These are phyloP conservation scores for Gracilaria domingensis DNA, from an alignment of 23 red algal genomes.

Conservation along the genomic window DNA sequence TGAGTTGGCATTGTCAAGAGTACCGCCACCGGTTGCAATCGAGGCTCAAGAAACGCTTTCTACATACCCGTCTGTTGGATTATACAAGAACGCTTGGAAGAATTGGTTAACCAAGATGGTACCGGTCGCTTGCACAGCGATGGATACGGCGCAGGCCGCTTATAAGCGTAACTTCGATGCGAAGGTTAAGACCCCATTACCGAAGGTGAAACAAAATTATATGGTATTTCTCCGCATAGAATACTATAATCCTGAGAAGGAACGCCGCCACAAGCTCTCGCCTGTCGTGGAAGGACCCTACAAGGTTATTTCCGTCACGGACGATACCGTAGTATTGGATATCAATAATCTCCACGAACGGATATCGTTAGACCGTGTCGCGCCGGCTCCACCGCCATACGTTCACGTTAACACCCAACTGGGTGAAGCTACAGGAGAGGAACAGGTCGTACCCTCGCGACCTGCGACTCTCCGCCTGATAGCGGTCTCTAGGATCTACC, in stretches of 20 bases:
- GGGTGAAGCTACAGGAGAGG: not conserved
- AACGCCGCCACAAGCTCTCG: conserved; percentile 23
- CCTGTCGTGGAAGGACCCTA: conserved; percentile 52
- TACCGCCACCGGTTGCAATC: not conserved
- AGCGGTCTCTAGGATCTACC: no score
- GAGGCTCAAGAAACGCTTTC: not conserved
- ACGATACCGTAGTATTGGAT: conserved; percentile 5
- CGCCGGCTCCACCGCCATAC: not conserved
- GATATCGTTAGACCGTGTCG: not conserved
- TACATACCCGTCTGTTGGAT: not conserved
- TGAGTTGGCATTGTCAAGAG: not conserved
- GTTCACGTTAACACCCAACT: not conserved
- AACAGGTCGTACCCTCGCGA: not conserved
- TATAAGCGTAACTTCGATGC: conserved; percentile 17
- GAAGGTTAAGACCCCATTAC: not conserved
- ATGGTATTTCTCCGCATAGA: conserved; percentile 36
- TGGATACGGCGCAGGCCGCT: not conserved
- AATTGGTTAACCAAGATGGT: conserved; percentile 24
- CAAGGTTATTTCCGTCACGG: conserved; percentile 10
- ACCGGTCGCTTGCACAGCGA: not conserved
- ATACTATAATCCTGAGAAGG: conserved; percentile 8
- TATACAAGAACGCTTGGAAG: not conserved
- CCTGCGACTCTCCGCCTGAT: no score
- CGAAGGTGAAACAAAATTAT: not conserved
- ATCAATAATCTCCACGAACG: not conserved